Base-by-base conservation (phyloP, 169 alveolate genomes). In the Cryptosporidium meleagridis region DNA sequence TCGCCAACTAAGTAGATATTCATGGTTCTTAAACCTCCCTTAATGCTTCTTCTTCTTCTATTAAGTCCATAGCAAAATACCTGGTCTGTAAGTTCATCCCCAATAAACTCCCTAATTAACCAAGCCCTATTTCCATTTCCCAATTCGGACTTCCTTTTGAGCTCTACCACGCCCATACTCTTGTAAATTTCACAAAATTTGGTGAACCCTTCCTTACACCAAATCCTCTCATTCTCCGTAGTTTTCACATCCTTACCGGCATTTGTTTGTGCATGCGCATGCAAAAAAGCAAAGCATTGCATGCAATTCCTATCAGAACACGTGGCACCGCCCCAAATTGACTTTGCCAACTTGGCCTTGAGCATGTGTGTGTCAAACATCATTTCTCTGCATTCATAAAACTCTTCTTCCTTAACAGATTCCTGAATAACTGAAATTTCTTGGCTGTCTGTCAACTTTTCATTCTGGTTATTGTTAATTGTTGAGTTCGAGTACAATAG, bases 1-100 rank as follows among this genome's bases (percentile, higher is more conserved):
- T 84, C 94, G 1, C 95, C 95, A 8, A 93, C 91, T 51, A 93
- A 91, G 61, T 55, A 92, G 31, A 86, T 93, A 29, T 51, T 73
- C 62, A 73, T 35, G 18, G 26, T 70, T 58, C 70, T 52, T 37
- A 41, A 37, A 8, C 52, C 70, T 29, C 48, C 89, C 45, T 45
- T 31, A 3, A 80, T 80, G 16, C 37, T 41, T n/a, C 68, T 21
- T 10, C 75, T 65, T 33, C 75, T 65, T 53, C 75, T 35, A 9
- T 65, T 80, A 8, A 10, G 39, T 14, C 73, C 73, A 41, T 80
- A 23, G 59, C 75, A 59, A 62, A 80, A 80, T 6, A 51, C 37
- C 67, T 59, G 39, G 18, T 80, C 80, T 18, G 89, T 39, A 41
- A 80, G 45, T 29, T 62, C 73, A 35, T 80, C 89, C 10, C 80